These are phyloP conservation scores for Penicillium sclerotigenum DNA, from an alignment of 2,329 filamentous ascomycete species.

Conservation along the genomic window DNA sequence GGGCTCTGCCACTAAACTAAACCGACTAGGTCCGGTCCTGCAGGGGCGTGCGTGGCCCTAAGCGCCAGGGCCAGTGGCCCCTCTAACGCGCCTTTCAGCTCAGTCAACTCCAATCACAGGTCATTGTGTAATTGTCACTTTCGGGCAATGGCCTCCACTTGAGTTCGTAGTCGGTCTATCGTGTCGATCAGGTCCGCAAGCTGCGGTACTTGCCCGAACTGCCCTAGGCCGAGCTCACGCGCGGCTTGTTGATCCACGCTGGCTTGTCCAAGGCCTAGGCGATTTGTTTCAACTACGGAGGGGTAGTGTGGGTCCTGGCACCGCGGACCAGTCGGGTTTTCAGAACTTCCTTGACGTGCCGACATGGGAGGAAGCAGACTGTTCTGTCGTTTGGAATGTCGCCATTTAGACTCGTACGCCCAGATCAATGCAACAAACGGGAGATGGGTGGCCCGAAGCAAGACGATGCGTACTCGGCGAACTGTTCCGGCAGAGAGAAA, in stretches of 20 bases:
- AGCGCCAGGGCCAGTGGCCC: slow-evolving; percentile 12
- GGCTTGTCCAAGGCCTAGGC: slow-evolving; percentile 19
- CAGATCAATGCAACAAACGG: slow-evolving; percentile 58
- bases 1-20: slow-evolving; percentile 9
- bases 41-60: slow-evolving; percentile 23
- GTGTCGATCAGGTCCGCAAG: slow-evolving; percentile 35
- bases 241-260: slow-evolving; percentile 24
- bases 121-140: not conserved
- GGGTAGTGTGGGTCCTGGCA: slow-evolving; percentile 25
- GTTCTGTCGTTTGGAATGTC: slow-evolving; percentile 8
- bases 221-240: slow-evolving; percentile 22
- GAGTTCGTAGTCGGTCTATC: slow-evolving; percentile 34
- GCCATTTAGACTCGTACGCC: slow-evolving; percentile 49
- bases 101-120: not conserved
- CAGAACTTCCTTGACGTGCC: slow-evolving; percentile 19
- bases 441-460: slow-evolving; percentile 58
- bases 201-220: slow-evolving; percentile 23
- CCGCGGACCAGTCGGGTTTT: slow-evolving; percentile 22
- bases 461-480: slow-evolving; percentile 54
- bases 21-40: slow-evolving; percentile 9
- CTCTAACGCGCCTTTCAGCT: slow-evolving; percentile 1
- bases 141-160: slow-evolving; percentile 34
- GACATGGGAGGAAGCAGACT: slow-evolving; percentile 24
- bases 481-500: slow-evolving; percentile 54
- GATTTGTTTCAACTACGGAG: slow-evolving; percentile 23